phyloP scores from a whole-genome alignment of 2,329 filamentous ascomycete species.

The Pezicula rhizophila region DNA sequence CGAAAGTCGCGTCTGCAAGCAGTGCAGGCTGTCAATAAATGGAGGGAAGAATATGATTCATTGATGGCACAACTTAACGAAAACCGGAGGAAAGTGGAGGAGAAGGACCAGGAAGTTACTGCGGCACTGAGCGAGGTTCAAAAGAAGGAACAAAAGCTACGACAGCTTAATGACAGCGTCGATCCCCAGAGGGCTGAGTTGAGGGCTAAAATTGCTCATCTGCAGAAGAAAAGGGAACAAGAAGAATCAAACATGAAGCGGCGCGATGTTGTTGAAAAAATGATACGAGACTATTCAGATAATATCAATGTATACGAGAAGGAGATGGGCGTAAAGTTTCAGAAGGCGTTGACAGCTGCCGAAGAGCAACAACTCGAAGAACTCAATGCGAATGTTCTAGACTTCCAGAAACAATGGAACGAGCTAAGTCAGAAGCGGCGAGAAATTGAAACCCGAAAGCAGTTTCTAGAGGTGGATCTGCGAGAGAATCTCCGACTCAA shows the following conservation, averaged over 20 bases:
- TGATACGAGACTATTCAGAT: slow-evolving; percentile 70
- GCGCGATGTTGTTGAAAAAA: slow-evolving; percentile 64
- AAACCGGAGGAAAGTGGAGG: slow-evolving; percentile 65
- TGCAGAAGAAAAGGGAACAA: slow-evolving; percentile 67
- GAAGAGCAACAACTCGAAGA: slow-evolving; percentile 77
- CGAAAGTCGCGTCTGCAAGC: slow-evolving; percentile 82
- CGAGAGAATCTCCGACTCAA: slow-evolving; percentile 84
- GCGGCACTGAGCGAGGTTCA: slow-evolving; percentile 76
- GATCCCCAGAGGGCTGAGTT: slow-evolving; percentile 74
- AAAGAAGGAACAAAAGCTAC: slow-evolving; percentile 72
- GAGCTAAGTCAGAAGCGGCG: slow-evolving; percentile 67
- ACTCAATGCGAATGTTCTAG: slow-evolving; percentile 63
- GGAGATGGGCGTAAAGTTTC: slow-evolving; percentile 82
- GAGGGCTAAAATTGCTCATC: slow-evolving; percentile 64
- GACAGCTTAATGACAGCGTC: slow-evolving; percentile 75
- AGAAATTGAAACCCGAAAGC: slow-evolving; percentile 75
- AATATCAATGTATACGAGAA: slow-evolving; percentile 71
- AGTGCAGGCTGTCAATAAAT: slow-evolving; percentile 67
- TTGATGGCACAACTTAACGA: slow-evolving; percentile 58
- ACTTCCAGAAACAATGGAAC: slow-evolving; percentile 70
- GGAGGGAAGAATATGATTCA: slow-evolving; percentile 67
- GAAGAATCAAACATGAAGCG: slow-evolving; percentile 62
- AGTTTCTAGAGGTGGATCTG: slow-evolving; percentile 77
- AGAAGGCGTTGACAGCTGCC: slow-evolving; percentile 75
- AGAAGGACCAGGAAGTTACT: slow-evolving; percentile 84